Percentiles rank a stretch among this genome's conserved stretches.
phyloP scores from a whole-genome alignment of 1,139 yeast species.

The Candida neerlandica region DNA sequence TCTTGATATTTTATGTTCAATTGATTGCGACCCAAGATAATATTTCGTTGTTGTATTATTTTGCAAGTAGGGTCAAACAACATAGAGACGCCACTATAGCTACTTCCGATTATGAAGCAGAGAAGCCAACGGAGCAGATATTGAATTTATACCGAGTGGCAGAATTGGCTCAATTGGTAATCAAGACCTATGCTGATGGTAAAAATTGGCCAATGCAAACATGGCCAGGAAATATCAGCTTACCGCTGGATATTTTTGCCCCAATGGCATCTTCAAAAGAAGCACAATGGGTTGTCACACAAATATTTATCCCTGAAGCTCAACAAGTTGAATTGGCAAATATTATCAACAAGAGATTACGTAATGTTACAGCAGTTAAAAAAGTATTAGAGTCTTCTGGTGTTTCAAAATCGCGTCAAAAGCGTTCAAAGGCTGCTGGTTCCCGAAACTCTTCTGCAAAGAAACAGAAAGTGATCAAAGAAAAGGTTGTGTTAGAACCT shows the following conservation, averaged over 20 bases:
- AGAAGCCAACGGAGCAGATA: slow-evolving; percentile 27
- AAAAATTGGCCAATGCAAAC: slow-evolving; percentile 73
- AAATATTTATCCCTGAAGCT: slow-evolving; percentile 51
- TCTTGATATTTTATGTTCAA: slow-evolving; percentile 61
- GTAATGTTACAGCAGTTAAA: slow-evolving; percentile 11
- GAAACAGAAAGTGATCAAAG: background rate
- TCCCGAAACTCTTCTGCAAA: slow-evolving; percentile 3
- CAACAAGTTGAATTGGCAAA: slow-evolving; percentile 32
- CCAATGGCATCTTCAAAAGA: slow-evolving; percentile 53
- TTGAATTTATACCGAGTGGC: slow-evolving; percentile 63
- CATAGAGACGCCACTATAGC: slow-evolving; percentile 61
- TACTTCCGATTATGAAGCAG: slow-evolving; percentile 33
- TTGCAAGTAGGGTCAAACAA: slow-evolving; percentile 80
- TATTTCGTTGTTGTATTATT: slow-evolving; percentile 70
- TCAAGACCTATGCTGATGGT: slow-evolving; percentile 58
- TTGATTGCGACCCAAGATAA: slow-evolving; percentile 67
- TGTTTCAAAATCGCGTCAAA: background rate
- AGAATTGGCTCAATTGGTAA: slow-evolving; percentile 69
- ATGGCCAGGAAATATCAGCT: slow-evolving; percentile 77
- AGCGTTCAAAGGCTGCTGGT: slow-evolving; percentile 2
- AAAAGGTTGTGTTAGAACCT: slow-evolving; percentile 19
- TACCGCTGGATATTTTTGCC: slow-evolving; percentile 66
- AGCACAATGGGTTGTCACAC: slow-evolving; percentile 48
- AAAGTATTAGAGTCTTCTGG: background rate
- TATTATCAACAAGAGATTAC: slow-evolving; percentile 28